A percentile compares a stretch with the other conserved stretches of the same genome.
These are phyloP conservation scores for Endogone sp. DNA, from an alignment of 192 early-diverging fungal genomes.

Conservation along the genomic window DNA sequence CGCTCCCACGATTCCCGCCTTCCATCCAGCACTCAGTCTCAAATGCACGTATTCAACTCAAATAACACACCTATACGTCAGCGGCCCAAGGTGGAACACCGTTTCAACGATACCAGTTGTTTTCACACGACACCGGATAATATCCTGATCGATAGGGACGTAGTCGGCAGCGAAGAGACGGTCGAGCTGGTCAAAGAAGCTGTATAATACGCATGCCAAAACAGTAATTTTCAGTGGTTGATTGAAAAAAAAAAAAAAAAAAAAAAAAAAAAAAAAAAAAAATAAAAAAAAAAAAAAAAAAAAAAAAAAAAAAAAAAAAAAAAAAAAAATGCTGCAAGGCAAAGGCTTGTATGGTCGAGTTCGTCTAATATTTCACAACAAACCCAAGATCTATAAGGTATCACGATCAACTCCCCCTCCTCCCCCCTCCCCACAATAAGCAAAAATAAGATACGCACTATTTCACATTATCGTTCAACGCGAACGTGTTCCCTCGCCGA, in stretches of 20 bases:
- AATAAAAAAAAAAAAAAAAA: too few relatives aligned
- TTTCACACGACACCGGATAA: slow-evolving; percentile 54
- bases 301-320: too few relatives aligned
- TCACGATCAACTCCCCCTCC: too few relatives aligned
- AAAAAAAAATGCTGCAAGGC: too few relatives aligned
- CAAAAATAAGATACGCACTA: slow-evolving; percentile 34
- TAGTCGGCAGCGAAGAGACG: slow-evolving; percentile 37
- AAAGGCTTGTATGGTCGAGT: too few relatives aligned
- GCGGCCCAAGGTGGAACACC: slow-evolving; percentile 42
- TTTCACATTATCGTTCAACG: slow-evolving; percentile 45
- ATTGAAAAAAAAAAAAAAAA: background rate
- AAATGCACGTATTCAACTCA: too few relatives aligned
- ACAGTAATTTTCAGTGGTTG: too few relatives aligned
- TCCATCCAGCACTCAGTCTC: too few relatives aligned
- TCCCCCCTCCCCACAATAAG: too few relatives aligned
- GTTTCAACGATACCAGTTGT: slow-evolving; percentile 65
- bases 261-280: background rate
- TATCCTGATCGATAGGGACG: slow-evolving; percentile 55
- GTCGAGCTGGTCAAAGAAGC: slow-evolving; percentile 52
- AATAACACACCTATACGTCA: slow-evolving; percentile 41
- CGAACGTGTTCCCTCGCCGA: slow-evolving; percentile 37
- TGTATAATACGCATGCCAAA: slow-evolving; percentile 7
- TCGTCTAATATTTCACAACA: too few relatives aligned
- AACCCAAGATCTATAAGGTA: background rate
- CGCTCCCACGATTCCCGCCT: too few relatives aligned